phyloP scores from a whole-genome alignment of 768 basidiomycete species.

The Cantharellus anzutake region DNA sequence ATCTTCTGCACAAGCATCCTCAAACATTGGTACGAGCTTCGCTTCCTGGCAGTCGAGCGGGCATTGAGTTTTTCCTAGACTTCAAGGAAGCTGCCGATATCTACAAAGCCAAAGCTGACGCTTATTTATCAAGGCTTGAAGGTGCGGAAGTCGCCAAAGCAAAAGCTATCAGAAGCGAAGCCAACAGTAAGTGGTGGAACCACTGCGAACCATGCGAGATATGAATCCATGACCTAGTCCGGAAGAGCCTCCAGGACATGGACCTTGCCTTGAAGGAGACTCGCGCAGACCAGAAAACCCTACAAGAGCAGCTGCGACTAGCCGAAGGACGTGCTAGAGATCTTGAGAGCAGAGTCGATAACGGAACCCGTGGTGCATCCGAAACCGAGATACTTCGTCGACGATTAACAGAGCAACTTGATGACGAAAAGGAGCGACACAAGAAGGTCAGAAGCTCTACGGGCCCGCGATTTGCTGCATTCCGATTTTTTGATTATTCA shows the following conservation, averaged over 20 bases:
- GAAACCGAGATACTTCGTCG: slow-evolving; percentile 45
- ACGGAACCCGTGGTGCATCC: slow-evolving; percentile 45
- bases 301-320: slow-evolving; percentile 28
- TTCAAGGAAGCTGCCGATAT: slow-evolving; percentile 42
- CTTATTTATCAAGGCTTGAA: slow-evolving; percentile 40
- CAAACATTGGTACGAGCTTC: slow-evolving; percentile 31
- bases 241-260: slow-evolving; percentile 38
- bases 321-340: slow-evolving; percentile 36
- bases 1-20: slow-evolving; percentile 35
- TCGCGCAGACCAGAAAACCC: slow-evolving; percentile 31
- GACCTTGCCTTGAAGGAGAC: slow-evolving; percentile 38
- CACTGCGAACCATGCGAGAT: not conserved
- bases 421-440: slow-evolving; percentile 60
- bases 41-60: not conserved
- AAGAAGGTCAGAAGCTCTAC: slow-evolving; percentile 23
- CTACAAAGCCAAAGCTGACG: slow-evolving; percentile 42
- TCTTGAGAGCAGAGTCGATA: slow-evolving; percentile 43
- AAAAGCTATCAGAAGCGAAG: slow-evolving; percentile 44
- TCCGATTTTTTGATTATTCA: too few relatives aligned
- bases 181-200: slow-evolving; percentile 27
- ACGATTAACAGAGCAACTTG: slow-evolving; percentile 54
- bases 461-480: too few relatives aligned
- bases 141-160: slow-evolving; percentile 48
- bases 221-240: slow-evolving; percentile 23
- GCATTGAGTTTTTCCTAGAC: slow-evolving; percentile 21